Base-by-base conservation (phyloP, 1,284 basidiomycete species). In the Coniferiporia sulphurascens region DNA sequence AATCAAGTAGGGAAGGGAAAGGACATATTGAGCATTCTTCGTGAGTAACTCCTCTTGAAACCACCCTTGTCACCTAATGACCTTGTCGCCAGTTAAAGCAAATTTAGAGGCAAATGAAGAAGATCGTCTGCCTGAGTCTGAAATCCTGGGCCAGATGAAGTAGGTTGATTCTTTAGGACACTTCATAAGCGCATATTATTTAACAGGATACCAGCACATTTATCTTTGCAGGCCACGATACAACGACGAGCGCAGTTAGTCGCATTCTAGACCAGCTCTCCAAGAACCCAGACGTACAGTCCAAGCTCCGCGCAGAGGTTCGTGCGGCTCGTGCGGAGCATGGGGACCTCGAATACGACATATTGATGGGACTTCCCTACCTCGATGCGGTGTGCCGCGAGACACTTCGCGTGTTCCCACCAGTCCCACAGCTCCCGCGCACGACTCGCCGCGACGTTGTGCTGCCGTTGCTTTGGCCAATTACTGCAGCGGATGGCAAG, bases 351-450 rank as follows among this genome's bases (percentile, higher is more conserved):
- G 64, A 70, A 9, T 75, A 77, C 48, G 72, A 77, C 56, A 48
- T 67, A 13, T 65, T 77, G 48, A 64, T 67, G 57, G 50, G 55
- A 9, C 66, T 77, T 35, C 72, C 72, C 3, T 75, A 70, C 61
- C 68, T 77, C 44, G 74, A 78, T 57, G 75, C 72, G 3, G 60
- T 78, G 27, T 65, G 73, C 56, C 68, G 73, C 52, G 76, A 77
- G 63, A 76, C 73, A 4, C 53, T 77, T 43, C 69, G 76, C 51
- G 59, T 75, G 48, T 48, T 70, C 53, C 69, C 70, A 17, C 71
- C 71, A 65, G 22, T 61, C 67, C 35, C 12, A 53, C 17, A 0
- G 27, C 27, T 27, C 27, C 27, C 19, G 13, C n/a, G 4, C n/a
- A 61, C 50, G 7, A 54, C 60, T 22, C 34, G 55, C n/a, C 51